These are phyloP conservation scores for Plenodomus biglobosus DNA, from an alignment of 2,329 filamentous ascomycete species.

Conservation along the genomic window DNA sequence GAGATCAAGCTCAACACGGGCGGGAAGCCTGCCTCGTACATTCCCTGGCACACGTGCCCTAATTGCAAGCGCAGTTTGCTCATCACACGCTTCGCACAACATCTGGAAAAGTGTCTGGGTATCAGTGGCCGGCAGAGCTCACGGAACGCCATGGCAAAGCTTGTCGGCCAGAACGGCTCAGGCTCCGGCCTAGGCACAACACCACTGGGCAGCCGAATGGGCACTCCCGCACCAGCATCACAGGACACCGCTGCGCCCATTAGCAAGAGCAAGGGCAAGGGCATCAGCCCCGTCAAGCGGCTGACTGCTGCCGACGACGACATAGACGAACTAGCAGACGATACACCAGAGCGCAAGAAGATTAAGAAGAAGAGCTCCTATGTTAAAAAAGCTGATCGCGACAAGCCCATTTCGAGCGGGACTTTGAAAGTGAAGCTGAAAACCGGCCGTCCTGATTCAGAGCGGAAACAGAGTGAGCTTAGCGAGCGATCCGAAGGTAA, in stretches of 20 bases:
- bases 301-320: slow-evolving; percentile 25
- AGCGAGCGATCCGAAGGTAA: slow-evolving; percentile 38
- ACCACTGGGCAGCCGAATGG: slow-evolving; percentile 48
- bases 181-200: slow-evolving; percentile 47
- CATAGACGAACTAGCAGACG: slow-evolving; percentile 40
- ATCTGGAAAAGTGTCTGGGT: slow-evolving; percentile 63
- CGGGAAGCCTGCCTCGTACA: slow-evolving; percentile 50
- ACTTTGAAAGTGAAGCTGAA: slow-evolving; percentile 41
- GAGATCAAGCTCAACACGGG: slow-evolving; percentile 54
- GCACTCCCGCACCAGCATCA: slow-evolving; percentile 44
- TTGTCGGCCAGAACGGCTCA: slow-evolving; percentile 42
- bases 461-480: slow-evolving; percentile 34
- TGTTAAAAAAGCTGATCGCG: slow-evolving; percentile 45
- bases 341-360: slow-evolving; percentile 47
- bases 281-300: slow-evolving; percentile 39
- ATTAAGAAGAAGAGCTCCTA: slow-evolving; percentile 54
- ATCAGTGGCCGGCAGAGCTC: slow-evolving; percentile 57
- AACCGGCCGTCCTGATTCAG: slow-evolving; percentile 28
- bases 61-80: slow-evolving; percentile 63
- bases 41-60: slow-evolving; percentile 60
- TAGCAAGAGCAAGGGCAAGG: slow-evolving; percentile 36
- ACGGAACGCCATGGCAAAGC: slow-evolving; percentile 53
- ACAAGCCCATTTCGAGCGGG: slow-evolving; percentile 23
- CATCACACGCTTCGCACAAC: slow-evolving; percentile 62
- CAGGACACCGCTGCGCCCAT: slow-evolving; percentile 25